Percentiles rank a stretch among this genome's conserved stretches.
Evolutionary conservation across 768 basidiomycete genomes (phyloP).

Genomic region (Dacryopinax spathularia): DNA sequence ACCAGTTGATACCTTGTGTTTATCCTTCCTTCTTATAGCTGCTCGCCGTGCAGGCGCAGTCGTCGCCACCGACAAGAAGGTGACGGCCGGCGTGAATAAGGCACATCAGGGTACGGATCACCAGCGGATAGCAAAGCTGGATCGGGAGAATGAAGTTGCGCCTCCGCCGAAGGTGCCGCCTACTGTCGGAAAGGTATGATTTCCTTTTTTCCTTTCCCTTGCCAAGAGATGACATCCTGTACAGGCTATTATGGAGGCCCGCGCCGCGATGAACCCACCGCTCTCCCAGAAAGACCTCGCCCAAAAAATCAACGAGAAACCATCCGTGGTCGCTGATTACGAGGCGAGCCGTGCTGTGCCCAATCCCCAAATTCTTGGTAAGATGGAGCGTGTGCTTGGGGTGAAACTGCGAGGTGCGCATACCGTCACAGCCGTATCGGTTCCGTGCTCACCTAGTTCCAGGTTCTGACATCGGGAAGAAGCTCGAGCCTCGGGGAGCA

Average conservation of each 20-base stretch:
- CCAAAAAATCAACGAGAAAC: constrained; percentile 87
- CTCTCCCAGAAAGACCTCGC: constrained; percentile 87
- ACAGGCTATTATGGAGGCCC: constrained; percentile 69
- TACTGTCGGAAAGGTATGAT: constrained; percentile 53
- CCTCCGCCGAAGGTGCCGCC: constrained; percentile 70
- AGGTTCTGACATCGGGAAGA: constrained; percentile 78
- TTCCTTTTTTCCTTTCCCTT: background rate
- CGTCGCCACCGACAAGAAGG: constrained; percentile 72
- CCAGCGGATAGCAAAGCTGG: constrained; percentile 84
- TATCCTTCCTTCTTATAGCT: constrained; percentile 26
- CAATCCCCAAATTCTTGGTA: constrained; percentile 69
- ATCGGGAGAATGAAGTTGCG: constrained; percentile 89
- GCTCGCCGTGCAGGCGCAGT: constrained; percentile 64
- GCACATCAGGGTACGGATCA: constrained; percentile 75
- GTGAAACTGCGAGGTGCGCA: constrained; percentile 77
- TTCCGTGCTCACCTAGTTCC: background rate
- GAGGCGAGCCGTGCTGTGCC: constrained; percentile 80
- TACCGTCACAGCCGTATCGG: constrained; percentile 6
- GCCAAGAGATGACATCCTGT: constrained; percentile 12
- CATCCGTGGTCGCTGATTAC: constrained; percentile 74
- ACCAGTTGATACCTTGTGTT: constrained; percentile 10
- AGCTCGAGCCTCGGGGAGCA: constrained; percentile 42
- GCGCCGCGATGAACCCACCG: constrained; percentile 45
- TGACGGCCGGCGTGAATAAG: constrained; percentile 56
- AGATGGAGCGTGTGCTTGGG: constrained; percentile 72